Evolutionary conservation across 2,329 filamentous ascomycete genomes (phyloP).

Genomic region (Hypoxylon sp.): DNA sequence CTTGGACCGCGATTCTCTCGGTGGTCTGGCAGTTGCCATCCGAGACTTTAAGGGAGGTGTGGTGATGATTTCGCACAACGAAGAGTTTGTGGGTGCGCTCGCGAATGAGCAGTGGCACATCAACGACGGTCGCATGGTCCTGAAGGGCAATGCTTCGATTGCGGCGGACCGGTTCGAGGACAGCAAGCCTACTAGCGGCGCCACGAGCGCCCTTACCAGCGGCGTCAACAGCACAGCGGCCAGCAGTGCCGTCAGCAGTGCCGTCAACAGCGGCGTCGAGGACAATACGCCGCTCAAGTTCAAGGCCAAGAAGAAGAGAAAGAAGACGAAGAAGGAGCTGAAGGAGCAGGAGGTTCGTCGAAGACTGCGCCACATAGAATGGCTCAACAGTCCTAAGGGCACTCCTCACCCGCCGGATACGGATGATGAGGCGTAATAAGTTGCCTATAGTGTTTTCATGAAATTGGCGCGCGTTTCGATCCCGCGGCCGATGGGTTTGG

Average conservation of each 20-base stretch:
- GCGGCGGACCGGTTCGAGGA: conserved; percentile 89
- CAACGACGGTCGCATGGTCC: conserved; percentile 83
- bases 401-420: conserved; percentile 80
- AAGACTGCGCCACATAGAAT: conserved; percentile 83
- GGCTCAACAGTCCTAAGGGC: conserved; percentile 86
- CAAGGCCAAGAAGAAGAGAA: conserved; percentile 92
- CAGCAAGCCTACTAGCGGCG: conserved; percentile 48
- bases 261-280: conserved; percentile 83
- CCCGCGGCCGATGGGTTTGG: conserved; percentile 1
- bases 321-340: conserved; percentile 94
- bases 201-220: conserved; percentile 65
- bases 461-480: conserved; percentile 11
- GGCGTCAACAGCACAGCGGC: conserved; percentile 56
- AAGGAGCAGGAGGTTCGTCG: conserved; percentile 93
- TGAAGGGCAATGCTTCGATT: conserved; percentile 79
- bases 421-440: conserved; percentile 70
- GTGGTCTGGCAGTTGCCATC: conserved; percentile 95
- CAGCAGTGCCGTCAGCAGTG: conserved; percentile 66
- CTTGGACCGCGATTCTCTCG: conserved; percentile 96
- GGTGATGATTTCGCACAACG: conserved; percentile 99
- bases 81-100: conserved; percentile 95
- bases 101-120: conserved; percentile 98
- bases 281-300: conserved; percentile 86
- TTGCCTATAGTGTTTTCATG: background rate
- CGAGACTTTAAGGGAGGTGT: conserved; percentile 98